Base-by-base conservation (phyloP, 768 basidiomycete genomes). In the Austroboletus festivus region DNA sequence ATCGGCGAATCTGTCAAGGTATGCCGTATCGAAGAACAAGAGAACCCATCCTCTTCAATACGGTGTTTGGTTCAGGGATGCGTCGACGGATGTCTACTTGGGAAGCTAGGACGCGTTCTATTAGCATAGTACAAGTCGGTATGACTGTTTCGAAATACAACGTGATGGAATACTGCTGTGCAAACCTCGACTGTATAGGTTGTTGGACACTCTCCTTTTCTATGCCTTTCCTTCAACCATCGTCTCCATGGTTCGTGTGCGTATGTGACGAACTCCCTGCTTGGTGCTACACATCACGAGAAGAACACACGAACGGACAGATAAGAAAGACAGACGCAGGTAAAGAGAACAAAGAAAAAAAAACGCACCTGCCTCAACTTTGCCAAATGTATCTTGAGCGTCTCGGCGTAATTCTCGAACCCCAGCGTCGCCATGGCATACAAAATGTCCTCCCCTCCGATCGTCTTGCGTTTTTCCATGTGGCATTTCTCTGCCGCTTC, bases 401-500 rank as follows among this genome's bases (percentile, higher is more conserved):
- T 88, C 72, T 93, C 90, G 41, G 86, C 87, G 60, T 97, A 96
- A 60, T 95, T 89, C 57, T 96, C 94, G 59, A 96, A 96, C 20
- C 95, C 95, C 19, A 98, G 78, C 31, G 85, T 79, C 30, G 79
- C 73, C 91, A 97, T 93, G n/a, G 93, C 93, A 57, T 91, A 88
- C 48, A 98, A 70, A 39, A 98, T 94, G 67, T 98, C 95, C 74
- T 98, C 94, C 21, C 95, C 95, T 12, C 92, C 93, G 38, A 97
- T 93, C 50, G 95, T 98, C 75, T 98, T 98, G 53, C 95, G 80
- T 71, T 98, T 98, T 74, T 97, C 94, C 57, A 88, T 75, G 63
- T 88, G 81, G 56, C 93, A 94, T 61, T 92, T 92, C 69, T 97
- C 95, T 15, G 91, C 92, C 5, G 95, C 95, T 68, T 98, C 95